Base-by-base conservation (phyloP, 148 eudicot genomes). In the Persicaria maculosa region DNA sequence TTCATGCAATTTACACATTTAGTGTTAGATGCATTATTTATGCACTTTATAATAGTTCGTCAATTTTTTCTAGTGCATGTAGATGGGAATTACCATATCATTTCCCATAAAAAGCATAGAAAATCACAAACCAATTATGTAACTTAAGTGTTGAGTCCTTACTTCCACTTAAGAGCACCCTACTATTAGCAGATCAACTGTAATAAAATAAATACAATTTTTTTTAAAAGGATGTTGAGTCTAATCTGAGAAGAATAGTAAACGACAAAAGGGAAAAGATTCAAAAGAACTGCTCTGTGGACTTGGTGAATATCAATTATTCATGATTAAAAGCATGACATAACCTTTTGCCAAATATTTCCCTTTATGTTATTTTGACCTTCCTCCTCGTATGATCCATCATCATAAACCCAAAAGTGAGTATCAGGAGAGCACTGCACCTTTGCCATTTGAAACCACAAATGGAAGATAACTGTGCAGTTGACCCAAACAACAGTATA, bases 391-490 rank as follows among this genome's bases (percentile, higher is more conserved):
- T 95, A 95, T 47, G 98, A 91, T 72, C 98, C 98, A 80, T 95
- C 98, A n/a, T 95, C 98, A 74, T 95, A 91, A 84, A 95, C 96
- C 98, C 97, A 95, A 82, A 95, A 92, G 88, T 95, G 98, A 70
- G 98, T 97, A 85, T 90, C 90, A 19, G 97, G 97, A 75, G 98
- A 96, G 81, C 98, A 95, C 61, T 95, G 98, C 68, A 95, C 98
- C 79, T 97, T 97, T 15, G 97, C 92, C 81, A 95, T 80, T 97
- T 95, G 84, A 74, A 86, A 61, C 44, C 62, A 69, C 47, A 46
- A 73, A 73, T 61, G 76, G 10, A 53, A 73, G 45, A 69, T 62
- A 31, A 65, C 19, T 50, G 1, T 48, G 52, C n/a, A 55, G 59
- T 55, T 55, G 17, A 55, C 20, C 59, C 6, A 55, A 9, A 16